Evolutionary conservation across 495 filamentous ascomycete genomes (phyloP).

Genomic region (Aspergillus avenaceus): DNA sequence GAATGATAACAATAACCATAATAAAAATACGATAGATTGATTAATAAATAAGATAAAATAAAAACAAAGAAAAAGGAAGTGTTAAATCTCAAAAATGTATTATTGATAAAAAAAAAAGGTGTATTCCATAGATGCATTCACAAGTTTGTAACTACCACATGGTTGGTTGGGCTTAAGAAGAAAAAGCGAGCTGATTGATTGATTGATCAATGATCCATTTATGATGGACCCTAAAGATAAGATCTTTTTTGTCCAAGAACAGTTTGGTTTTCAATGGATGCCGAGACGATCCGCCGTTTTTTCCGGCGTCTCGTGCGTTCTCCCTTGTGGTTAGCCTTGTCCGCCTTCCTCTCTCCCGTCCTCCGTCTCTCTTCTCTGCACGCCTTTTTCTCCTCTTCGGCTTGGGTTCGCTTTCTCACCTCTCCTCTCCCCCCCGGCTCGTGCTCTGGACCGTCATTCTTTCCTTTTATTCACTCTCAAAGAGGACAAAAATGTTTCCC

Average conservation of each 20-base stretch:
- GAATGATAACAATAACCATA: too few relatives aligned
- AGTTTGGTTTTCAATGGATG: conserved; percentile 18
- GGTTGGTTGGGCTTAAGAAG: not conserved
- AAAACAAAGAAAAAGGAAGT: not conserved
- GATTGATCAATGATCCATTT: too few relatives aligned
- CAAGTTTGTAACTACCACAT: not conserved
- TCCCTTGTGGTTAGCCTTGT: conserved; percentile 6
- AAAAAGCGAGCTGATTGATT: not conserved
- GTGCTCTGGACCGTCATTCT: conserved; percentile 3
- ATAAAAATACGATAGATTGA: too few relatives aligned
- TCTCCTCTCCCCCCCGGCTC: conserved; percentile 2
- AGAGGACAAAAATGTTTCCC: conserved; percentile 26
- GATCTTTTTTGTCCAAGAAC: conserved; percentile 16
- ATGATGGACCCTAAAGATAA: conserved; percentile 29
- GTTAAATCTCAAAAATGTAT: not conserved
- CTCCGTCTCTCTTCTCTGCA: conserved; percentile 3
- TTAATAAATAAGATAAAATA: too few relatives aligned
- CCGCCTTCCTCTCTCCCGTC: conserved; percentile 15
- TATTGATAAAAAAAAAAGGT: not conserved
- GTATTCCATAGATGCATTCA: too few relatives aligned
- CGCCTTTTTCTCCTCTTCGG: conserved; percentile 7
- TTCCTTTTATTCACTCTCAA: conserved; percentile 6
- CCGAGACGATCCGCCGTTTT: conserved; percentile 44
- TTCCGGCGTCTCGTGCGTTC: conserved; percentile 28
- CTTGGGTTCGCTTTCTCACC: not conserved